These are phyloP conservation scores for Gossypium ekmanianum DNA, from an alignment of 345 rosid genomes.

Conservation along the genomic window DNA sequence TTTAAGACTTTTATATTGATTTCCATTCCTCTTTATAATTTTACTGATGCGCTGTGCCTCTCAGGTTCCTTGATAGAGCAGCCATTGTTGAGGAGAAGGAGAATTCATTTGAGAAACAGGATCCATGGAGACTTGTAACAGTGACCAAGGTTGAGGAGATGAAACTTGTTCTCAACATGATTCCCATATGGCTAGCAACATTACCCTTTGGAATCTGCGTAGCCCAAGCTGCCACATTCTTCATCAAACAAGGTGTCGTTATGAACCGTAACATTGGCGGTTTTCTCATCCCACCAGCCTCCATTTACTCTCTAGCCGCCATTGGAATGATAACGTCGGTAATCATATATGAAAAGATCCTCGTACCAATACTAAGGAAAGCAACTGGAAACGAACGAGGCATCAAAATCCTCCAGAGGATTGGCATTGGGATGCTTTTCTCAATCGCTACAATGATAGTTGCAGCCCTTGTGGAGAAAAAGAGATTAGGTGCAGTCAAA, in stretches of 20 bases:
- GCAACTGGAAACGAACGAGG: conserved; percentile 66
- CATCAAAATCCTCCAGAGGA: conserved; percentile 77
- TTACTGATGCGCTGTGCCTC: background rate
- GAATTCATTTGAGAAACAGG: conserved; percentile 36
- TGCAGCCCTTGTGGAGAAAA: conserved; percentile 73
- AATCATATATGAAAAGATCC: conserved; percentile 46
- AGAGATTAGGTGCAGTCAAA: conserved; percentile 34
- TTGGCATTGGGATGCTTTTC: conserved; percentile 83
- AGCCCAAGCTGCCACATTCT: conserved; percentile 77
- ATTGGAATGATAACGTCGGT: conserved; percentile 59
- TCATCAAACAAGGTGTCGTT: conserved; percentile 74
- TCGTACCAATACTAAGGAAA: conserved; percentile 44
- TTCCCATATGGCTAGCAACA: conserved; percentile 79
- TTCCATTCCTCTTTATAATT: no score
- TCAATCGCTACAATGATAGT: conserved; percentile 56
- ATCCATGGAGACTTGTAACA: conserved; percentile 74
- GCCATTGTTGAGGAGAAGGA: conserved; percentile 49
- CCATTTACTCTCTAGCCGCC: conserved; percentile 45
- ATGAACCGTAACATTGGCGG: conserved; percentile 41
- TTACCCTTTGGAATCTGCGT: conserved; percentile 75
- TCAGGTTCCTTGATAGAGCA: conserved; percentile 91
- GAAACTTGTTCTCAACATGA: conserved; percentile 80
- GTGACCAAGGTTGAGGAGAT: conserved; percentile 82
- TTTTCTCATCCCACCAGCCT: conserved; percentile 58
- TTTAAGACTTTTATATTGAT: background rate